Conservation (phyloP, 176 grass and related monocot genomes). For the Eleusine indica region DNA sequence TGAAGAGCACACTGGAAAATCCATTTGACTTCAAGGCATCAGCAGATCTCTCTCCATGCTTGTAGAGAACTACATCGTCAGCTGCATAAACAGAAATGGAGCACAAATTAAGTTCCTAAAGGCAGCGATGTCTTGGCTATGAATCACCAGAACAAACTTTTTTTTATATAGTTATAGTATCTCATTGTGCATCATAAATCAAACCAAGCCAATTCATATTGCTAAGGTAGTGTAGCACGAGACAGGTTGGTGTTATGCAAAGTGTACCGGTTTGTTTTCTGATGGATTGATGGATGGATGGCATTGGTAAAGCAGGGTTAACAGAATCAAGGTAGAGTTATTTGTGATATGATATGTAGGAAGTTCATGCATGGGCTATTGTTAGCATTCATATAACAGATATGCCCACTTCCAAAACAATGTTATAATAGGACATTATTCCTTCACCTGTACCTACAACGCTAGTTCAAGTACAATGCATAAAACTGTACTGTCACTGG, state of each 20-base stretch:
- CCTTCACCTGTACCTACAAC: not conserved
- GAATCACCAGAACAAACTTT: not conserved
- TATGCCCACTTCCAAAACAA: not conserved
- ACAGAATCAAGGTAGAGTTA: not conserved
- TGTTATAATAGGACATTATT: not conserved
- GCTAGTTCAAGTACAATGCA: not conserved
- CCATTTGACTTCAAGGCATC: constrained; percentile 69
- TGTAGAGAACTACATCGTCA: constrained; percentile 85
- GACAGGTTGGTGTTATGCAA: not conserved
- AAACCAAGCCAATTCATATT: not conserved
- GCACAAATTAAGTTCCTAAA: not conserved
- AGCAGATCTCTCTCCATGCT: constrained; percentile 88
- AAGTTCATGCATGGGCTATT: not conserved
- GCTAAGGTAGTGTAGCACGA: not conserved
- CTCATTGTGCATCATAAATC: constrained; percentile 26
- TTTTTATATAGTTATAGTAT: not conserved
- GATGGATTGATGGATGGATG: not conserved
- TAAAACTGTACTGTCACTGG: not conserved
- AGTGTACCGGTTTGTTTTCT: not conserved
- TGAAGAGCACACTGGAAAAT: constrained; percentile 78
- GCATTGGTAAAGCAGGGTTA: not conserved
- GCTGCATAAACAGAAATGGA: constrained; percentile 52
- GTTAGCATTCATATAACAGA: not conserved
- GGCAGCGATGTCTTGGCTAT: not conserved
- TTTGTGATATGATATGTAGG: not conserved